phyloP scores from a whole-genome alignment of 2,329 filamentous ascomycete genomes.

The Verticillium nubilum region DNA sequence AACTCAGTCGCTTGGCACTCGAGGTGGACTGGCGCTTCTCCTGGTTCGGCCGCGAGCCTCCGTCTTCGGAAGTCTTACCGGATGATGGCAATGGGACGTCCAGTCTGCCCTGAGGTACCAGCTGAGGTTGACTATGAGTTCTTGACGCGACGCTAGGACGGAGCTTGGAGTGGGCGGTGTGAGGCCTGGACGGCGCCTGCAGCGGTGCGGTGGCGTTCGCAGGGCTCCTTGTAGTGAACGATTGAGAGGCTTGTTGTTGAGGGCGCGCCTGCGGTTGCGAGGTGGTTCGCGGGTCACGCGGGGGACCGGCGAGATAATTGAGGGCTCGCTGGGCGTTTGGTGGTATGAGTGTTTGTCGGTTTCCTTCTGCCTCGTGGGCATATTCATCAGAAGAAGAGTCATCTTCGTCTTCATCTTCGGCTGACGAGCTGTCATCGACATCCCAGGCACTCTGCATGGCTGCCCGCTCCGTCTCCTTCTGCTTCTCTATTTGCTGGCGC shows the following conservation, averaged over 20 bases:
- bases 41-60: slow-evolving; percentile 20
- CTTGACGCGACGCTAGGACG: slow-evolving; percentile 38
- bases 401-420: slow-evolving; percentile 32
- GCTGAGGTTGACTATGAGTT: slow-evolving; percentile 42
- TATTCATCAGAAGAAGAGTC: slow-evolving; percentile 34
- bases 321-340: slow-evolving; percentile 43
- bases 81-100: slow-evolving; percentile 16
- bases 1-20: slow-evolving; percentile 53
- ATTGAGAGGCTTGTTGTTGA: slow-evolving; percentile 24
- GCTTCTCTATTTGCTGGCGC: slow-evolving; percentile 32
- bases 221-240: slow-evolving; percentile 21
- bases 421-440: slow-evolving; percentile 37
- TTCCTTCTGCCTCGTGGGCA: slow-evolving; percentile 23
- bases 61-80: slow-evolving; percentile 27
- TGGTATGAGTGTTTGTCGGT: slow-evolving; percentile 31
- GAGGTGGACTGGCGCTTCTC: slow-evolving; percentile 49
- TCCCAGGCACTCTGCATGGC: slow-evolving; percentile 46
- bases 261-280: neutral
- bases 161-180: slow-evolving; percentile 45
- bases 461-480: slow-evolving; percentile 20
- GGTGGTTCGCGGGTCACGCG: slow-evolving; percentile 23
- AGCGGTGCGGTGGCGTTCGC: slow-evolving; percentile 10
- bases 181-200: slow-evolving; percentile 34
- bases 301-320: slow-evolving; percentile 42
- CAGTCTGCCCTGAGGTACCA: slow-evolving; percentile 20